Evolutionary conservation across 2,329 filamentous ascomycete genomes (phyloP), one percentile per base, ranked within the genome.

Genomic region (Delphinella strobiligena): DNA sequence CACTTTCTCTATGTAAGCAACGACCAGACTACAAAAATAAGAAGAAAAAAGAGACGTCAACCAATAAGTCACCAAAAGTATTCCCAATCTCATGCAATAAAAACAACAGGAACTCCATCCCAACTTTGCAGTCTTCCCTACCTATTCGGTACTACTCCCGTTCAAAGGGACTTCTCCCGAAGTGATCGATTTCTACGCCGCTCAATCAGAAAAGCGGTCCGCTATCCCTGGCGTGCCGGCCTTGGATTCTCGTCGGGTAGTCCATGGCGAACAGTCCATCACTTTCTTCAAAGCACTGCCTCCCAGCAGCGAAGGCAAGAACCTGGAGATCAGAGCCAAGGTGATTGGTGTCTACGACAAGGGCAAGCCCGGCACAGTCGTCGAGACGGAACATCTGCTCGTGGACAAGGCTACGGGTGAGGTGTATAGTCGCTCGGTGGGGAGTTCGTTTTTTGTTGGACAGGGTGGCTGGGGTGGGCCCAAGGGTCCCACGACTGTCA

Each of bases 261-360:
- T 93, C 44, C 86, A 93, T 56, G 86, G 86, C 54, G 83, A 93
- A 69, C 82, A 86, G 53, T 78, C 77, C 55, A 75, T 93, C 47
- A 72, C 80, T 42, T 80, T 91, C 61, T 63, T 83, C 59, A 85
- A 85, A 63, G 75, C 78, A 5, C 69, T 93, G 4, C 86, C 86
- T 10, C 63, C 78, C 1, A 74, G 74, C 5, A 87, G 80, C 30
- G 77, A 69, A 9, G 85, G 84, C 44, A 69, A 69, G 47, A 75
- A 73, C 47, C 91, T 93, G 59, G 81, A 91, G 67, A 64, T 83
- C 46, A 74, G 82, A 50, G 78, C 71, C 53, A 87, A 81, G 57
- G 82, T 93, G 17, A 61, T 93, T 15, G 86, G 85, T 37, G 82
- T 93, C 29, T 93, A 91, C 60, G 86, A 93, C 66, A 93, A 93